Percentiles rank a stretch among this genome's conserved stretches.
Conservation (phyloP, 176 grass and related monocot species). For the Zoysia japonica region DNA sequence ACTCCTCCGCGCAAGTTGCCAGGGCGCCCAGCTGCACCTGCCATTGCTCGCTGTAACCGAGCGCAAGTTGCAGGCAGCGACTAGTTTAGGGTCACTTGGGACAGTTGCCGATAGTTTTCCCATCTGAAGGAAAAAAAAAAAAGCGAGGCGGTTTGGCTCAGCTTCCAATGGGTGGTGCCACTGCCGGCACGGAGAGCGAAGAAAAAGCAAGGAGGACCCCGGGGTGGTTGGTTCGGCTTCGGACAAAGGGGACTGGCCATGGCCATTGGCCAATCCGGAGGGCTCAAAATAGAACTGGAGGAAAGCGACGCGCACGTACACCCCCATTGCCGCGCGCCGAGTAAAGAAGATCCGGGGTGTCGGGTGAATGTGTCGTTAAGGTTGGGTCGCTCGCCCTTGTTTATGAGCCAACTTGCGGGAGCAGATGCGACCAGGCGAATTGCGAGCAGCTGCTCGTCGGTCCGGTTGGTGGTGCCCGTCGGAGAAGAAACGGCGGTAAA, state of each 20-base stretch:
- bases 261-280: conserved; percentile 1
- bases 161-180: conserved; percentile 52
- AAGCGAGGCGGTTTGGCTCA: conserved; percentile 20
- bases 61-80: conserved; percentile 43
- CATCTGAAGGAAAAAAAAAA: no score
- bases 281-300: conserved; percentile 37
- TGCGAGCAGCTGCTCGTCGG: neutral
- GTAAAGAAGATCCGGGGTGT: conserved; percentile 4
- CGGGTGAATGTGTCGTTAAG: conserved; percentile 12
- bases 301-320: conserved; percentile 31
- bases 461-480: neutral
- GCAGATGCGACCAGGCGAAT: conserved; percentile 18
- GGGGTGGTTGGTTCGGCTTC: conserved; percentile 33
- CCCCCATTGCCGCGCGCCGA: conserved; percentile 13
- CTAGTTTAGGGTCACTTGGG: conserved; percentile 11
- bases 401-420: conserved; percentile 42
- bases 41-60: conserved; percentile 26
- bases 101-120: conserved; percentile 27
- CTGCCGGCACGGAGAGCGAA: neutral
- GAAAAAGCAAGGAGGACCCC: neutral
- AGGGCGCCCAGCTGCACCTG: conserved; percentile 29
- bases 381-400: conserved; percentile 22
- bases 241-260: neutral
- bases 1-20: conserved; percentile 28
- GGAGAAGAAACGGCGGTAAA: no score